phyloP scores from a whole-genome alignment of 2,329 filamentous ascomycete species.

The Alternaria hordeiaustralica region DNA sequence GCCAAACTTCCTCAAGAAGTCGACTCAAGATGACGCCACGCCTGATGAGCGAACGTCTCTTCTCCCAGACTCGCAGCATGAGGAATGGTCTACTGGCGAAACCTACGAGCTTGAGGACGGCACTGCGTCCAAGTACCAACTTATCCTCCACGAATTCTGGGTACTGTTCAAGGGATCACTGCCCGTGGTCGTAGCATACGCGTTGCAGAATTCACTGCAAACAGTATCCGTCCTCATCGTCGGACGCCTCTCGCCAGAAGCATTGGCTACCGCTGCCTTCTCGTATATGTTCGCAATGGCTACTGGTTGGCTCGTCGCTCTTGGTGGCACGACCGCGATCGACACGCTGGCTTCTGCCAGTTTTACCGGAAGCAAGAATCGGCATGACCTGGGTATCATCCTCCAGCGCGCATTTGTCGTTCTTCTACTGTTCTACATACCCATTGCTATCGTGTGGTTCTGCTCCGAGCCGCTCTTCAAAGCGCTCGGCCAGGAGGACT shows the following conservation, averaged over 20 bases:
- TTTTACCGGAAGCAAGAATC: conserved; percentile 81
- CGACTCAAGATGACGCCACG: conserved; percentile 23
- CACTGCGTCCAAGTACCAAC: conserved; percentile 41
- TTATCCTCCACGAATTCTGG: conserved; percentile 66
- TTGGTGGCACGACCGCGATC: conserved; percentile 84
- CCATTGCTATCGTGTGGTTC: conserved; percentile 76
- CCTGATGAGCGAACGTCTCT: conserved; percentile 54
- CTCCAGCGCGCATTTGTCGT: conserved; percentile 79
- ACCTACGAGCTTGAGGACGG: conserved; percentile 49
- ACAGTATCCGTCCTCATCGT: conserved; percentile 83
- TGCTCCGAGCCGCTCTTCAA: conserved; percentile 77
- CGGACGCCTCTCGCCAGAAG: conserved; percentile 78
- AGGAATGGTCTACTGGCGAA: conserved; percentile 47
- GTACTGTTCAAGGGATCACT: conserved; percentile 72
- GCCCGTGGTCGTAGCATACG: conserved; percentile 84
- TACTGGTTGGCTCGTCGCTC: conserved; percentile 83
- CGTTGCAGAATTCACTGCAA: conserved; percentile 83
- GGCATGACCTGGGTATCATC: conserved; percentile 77
- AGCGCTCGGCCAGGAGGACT: conserved; percentile 76
- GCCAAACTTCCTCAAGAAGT: conserved; percentile 32
- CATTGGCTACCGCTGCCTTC: conserved; percentile 81
- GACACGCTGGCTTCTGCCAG: conserved; percentile 84
- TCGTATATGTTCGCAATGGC: conserved; percentile 95
- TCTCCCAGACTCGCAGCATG: conserved; percentile 49
- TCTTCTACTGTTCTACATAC: conserved; percentile 73